Conservation (phyloP, 805 yeast genomes). For the Zygoascus biomembranicola region DNA sequence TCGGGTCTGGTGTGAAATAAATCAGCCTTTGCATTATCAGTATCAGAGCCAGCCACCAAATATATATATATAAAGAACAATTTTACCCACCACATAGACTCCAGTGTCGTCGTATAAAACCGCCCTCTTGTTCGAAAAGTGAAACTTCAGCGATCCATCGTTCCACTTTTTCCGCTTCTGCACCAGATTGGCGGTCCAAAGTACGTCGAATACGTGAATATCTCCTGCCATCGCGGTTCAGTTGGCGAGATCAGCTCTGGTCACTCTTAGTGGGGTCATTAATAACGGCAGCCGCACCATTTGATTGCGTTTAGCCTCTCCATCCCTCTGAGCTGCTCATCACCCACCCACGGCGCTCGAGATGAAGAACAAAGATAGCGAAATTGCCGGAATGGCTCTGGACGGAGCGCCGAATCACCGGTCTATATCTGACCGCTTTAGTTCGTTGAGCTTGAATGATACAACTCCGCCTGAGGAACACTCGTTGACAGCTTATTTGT, state of each 20-base stretch:
- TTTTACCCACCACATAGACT: neutral
- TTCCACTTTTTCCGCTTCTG: conserved; percentile 32
- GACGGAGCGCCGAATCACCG: neutral
- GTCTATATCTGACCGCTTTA: neutral
- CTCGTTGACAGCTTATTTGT: conserved; percentile 3
- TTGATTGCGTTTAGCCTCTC: no score
- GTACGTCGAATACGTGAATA: conserved; percentile 19
- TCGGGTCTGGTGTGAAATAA: conserved; percentile 7
- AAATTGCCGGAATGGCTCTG: neutral
- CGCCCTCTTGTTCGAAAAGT: conserved; percentile 19
- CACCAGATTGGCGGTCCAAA: conserved; percentile 28
- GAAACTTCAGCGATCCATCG: conserved; percentile 27
- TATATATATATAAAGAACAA: neutral
- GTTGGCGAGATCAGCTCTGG: no score
- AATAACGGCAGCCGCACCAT: no score
- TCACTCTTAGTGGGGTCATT: no score
- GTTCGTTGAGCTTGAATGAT: neutral
- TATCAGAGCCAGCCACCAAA: neutral
- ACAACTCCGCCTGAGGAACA: neutral
- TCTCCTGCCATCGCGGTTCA: no score
- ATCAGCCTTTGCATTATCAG: conserved; percentile 1
- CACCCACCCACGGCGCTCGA: neutral
- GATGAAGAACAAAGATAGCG: neutral
- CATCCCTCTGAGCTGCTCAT: no score
- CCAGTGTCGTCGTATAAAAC: conserved; percentile 24